These are phyloP conservation scores for Usnea hakonensis DNA, from an alignment of 495 filamentous ascomycete genomes.

Conservation along the genomic window DNA sequence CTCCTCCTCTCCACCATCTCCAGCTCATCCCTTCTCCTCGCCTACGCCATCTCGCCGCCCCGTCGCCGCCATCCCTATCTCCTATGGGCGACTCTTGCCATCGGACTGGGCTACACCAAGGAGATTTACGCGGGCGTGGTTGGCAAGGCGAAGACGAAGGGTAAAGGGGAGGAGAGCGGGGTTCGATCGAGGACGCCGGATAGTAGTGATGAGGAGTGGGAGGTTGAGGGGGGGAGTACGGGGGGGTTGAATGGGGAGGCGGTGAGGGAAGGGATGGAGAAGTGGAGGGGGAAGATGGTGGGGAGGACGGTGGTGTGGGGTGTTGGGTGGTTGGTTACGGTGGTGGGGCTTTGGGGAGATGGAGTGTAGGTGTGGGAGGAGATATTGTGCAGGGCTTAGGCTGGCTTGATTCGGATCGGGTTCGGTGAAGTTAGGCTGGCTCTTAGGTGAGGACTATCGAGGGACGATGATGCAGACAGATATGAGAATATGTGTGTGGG, in stretches of 20 bases:
- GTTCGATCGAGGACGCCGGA: slow-evolving; percentile 23
- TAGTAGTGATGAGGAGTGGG: slow-evolving; percentile 56
- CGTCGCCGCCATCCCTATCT: slow-evolving; percentile 75
- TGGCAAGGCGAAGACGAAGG: slow-evolving; percentile 21
- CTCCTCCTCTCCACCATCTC: slow-evolving; percentile 55
- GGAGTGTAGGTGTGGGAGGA: slow-evolving; percentile 30
- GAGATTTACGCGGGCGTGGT: slow-evolving; percentile 30
- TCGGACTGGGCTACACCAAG: slow-evolving; percentile 48
- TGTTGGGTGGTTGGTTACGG: slow-evolving; percentile 61
- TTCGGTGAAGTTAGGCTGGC: no score
- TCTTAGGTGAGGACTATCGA: no score
- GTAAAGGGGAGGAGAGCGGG: slow-evolving; percentile 24
- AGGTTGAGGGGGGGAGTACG: slow-evolving; percentile 41
- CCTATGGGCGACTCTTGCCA: slow-evolving; percentile 59
- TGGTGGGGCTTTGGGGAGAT: slow-evolving; percentile 89
- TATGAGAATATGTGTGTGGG: no score
- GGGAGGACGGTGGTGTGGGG: slow-evolving; percentile 54
- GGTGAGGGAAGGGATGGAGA: slow-evolving; percentile 61
- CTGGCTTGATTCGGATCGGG: no score
- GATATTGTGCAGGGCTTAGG: no score
- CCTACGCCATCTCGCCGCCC: slow-evolving; percentile 63
- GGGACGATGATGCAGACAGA: no score
- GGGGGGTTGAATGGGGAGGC: slow-evolving; percentile 70
- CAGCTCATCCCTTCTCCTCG: slow-evolving; percentile 56
- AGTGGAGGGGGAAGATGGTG: slow-evolving; percentile 53